Conservation (phyloP, 257 asterid species). For the Nicotiana otophora region DNA sequence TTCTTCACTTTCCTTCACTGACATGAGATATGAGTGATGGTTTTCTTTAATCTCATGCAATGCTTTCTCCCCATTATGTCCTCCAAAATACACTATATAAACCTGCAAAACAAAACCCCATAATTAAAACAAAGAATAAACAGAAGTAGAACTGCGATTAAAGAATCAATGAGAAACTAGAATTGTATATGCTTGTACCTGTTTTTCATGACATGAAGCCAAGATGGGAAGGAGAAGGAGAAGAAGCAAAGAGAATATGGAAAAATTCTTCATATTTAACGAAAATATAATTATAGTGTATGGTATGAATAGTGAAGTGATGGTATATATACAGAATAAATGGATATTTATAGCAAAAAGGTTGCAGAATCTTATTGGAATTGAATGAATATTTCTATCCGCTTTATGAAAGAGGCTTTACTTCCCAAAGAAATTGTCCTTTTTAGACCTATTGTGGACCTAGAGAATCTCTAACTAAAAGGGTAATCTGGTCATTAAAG, state of each 20-base stretch:
- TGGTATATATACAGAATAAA: not conserved
- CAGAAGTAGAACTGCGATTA: not conserved
- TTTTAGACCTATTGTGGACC: conserved; percentile 12
- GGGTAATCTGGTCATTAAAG: not conserved
- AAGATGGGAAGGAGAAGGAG: conserved; percentile 43
- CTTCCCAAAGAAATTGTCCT: not conserved
- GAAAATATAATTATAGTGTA: not conserved
- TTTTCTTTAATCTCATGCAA: conserved; percentile 49
- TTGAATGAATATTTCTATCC: not conserved
- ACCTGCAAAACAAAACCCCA: conserved; percentile 33
- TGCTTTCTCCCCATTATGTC: conserved; percentile 49
- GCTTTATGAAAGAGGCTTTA: not conserved
- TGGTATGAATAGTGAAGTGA: not conserved
- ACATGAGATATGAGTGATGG: conserved; percentile 58
- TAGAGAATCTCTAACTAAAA: conserved; percentile 5
- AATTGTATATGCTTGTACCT: conserved; percentile 29
- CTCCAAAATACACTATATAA: conserved; percentile 76
- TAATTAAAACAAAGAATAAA: not conserved
- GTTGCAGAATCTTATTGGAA: conserved; percentile 22
- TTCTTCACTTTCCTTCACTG: conserved; percentile 58
- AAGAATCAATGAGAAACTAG: not conserved
- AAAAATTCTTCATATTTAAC: conserved; percentile 31
- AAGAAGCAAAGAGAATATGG: conserved; percentile 18
- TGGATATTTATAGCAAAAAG: conserved; percentile 29
- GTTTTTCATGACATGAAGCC: conserved; percentile 42